Base-by-base conservation (phyloP, 1,284 basidiomycete species). In the Mycena sp. region DNA sequence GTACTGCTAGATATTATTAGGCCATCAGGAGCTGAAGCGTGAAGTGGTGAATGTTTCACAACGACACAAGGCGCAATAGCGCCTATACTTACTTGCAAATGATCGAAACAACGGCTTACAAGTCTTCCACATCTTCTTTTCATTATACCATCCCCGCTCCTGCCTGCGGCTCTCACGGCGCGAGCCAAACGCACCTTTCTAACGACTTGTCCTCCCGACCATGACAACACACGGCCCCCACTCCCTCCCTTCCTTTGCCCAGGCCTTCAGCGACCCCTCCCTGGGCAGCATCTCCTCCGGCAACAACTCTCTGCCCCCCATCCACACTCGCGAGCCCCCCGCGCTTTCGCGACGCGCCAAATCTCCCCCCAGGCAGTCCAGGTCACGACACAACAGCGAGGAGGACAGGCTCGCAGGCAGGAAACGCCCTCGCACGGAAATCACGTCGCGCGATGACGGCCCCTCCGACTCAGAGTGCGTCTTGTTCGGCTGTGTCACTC, bases 181-280 rank as follows among this genome's bases (percentile, higher is more conserved):
- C 49, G 41, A 61, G 48, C 25, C 40, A 56, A 59, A 62, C 16
- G 21, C 9, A 25, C 55, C 25, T 59, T 61, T 43, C 16, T 46
- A 28, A 60, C 49, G 44, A 41, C 37, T 53, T 37, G 32, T 14
- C 14, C 32, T 35, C 44, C 26, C 51, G 52, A 58, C 48, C 67
- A 71, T 78, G 69, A 72, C 78, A 26, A 73, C 74, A 29, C 74
- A 73, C 68, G 71, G 41, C 17, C 37, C 83, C 57, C 87, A 87
- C 73, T 87, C 88, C n/a, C 84, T 92, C 45, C 90, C 90, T 35
- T 89, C 90, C 45, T 92, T 92, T 73, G 87, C 88, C 2, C 87
- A 89, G 75, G 85, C 90, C 0, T 92, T 92, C 76, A 85, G 70
- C 58, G 81, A 83, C 12, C 58, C 52, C 2, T 85, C 85, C 12